Conservation (phyloP, 352 stramenopile genomes). For the Phytophthora pini region DNA sequence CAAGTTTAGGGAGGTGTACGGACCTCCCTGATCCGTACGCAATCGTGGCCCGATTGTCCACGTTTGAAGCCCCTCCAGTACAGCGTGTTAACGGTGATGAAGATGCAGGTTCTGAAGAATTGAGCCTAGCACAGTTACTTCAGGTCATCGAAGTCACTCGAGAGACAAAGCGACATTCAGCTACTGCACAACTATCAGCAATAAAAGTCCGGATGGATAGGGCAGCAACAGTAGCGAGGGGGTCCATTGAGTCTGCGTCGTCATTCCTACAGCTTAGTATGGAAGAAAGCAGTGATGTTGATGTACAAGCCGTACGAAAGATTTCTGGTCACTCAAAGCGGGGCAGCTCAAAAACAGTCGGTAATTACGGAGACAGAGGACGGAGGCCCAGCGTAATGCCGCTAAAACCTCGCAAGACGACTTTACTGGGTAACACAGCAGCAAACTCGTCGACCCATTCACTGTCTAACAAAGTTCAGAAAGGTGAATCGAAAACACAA, state of each 20-base stretch:
- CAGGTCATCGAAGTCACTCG: constrained; percentile 33
- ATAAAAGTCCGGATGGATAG: constrained; percentile 12
- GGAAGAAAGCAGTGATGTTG: neutral
- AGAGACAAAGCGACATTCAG: constrained; percentile 14
- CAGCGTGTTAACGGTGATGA: constrained; percentile 1
- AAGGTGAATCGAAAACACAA: constrained; percentile 2
- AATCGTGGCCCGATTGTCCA: constrained; percentile 36
- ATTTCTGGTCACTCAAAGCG: neutral
- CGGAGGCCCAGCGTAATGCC: neutral
- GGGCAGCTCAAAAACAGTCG: neutral
- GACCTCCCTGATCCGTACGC: constrained; percentile 56
- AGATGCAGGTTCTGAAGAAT: too few relatives aligned
- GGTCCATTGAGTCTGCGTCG: neutral
- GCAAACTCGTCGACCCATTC: constrained; percentile 9
- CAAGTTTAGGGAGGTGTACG: constrained; percentile 37
- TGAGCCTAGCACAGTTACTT: constrained; percentile 38
- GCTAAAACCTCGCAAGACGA: constrained; percentile 15
- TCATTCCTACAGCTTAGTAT: neutral
- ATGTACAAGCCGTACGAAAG: neutral
- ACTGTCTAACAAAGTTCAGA: constrained; percentile 15
- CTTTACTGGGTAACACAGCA: neutral
- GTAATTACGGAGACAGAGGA: neutral
- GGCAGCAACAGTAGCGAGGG: constrained; percentile 5
- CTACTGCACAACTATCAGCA: constrained; percentile 8
- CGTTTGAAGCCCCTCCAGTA: neutral